Evolutionary conservation across 495 filamentous ascomycete species (phyloP).

Genomic region (Mycothermus thermophilus): DNA sequence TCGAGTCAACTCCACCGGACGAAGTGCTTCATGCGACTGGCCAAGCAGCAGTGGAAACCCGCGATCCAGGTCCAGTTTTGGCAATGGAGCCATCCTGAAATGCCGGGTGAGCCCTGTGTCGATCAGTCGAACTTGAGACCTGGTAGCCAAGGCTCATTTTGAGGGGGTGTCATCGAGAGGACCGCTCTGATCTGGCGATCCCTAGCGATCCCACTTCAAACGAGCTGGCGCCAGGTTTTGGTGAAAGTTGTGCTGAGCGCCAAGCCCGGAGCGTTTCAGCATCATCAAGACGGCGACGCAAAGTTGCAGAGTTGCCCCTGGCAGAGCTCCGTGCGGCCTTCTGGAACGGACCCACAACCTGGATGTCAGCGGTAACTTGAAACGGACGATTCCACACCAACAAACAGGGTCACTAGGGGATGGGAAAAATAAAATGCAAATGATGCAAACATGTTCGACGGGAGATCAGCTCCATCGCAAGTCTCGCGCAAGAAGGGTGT

Average conservation of each 20-base stretch:
- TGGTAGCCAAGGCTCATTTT: not conserved
- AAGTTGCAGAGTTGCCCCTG: too few species aligned
- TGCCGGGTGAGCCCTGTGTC: constrained; percentile 1
- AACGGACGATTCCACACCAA: too few species aligned
- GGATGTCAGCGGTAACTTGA: too few species aligned
- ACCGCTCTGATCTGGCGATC: constrained; percentile 1
- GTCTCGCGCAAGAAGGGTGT: too few species aligned
- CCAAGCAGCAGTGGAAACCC: not conserved
- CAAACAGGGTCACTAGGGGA: too few species aligned
- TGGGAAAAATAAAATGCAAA: too few species aligned
- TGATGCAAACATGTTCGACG: too few species aligned
- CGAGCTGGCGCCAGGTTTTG: not conserved
- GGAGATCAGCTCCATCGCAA: too few species aligned
- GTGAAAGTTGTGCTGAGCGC: not conserved
- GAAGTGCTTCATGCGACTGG: not conserved
- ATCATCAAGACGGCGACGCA: too few species aligned
- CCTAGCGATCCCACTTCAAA: not conserved
- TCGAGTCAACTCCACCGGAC: too few species aligned
- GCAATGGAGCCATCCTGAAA: not conserved
- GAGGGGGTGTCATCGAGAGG: not conserved
- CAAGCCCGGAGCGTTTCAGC: constrained; percentile 1
- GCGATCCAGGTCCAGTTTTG: not conserved
- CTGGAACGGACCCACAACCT: too few species aligned
- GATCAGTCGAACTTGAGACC: constrained; percentile 5
- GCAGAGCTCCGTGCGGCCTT: too few species aligned